phyloP scores from a whole-genome alignment of 257 asterid species.

The Scutellaria baicalensis region DNA sequence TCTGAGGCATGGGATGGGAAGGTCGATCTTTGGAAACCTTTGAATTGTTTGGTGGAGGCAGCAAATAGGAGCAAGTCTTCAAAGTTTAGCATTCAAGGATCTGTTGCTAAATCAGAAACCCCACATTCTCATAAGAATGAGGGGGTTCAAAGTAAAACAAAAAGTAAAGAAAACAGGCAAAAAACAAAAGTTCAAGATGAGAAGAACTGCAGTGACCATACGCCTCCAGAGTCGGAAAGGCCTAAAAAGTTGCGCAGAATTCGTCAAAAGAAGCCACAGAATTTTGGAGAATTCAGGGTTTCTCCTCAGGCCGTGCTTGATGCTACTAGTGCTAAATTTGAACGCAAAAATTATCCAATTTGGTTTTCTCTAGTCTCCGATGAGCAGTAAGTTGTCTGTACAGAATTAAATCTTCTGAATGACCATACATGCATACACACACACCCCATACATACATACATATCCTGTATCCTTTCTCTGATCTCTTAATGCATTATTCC shows the following conservation, averaged over 20 bases:
- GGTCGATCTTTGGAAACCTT: conserved; percentile 90
- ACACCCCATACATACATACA: too few relatives aligned
- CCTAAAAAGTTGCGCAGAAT: conserved; percentile 60
- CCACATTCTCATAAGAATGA: conserved; percentile 43
- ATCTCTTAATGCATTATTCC: conserved; percentile 25
- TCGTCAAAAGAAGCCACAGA: conserved; percentile 60
- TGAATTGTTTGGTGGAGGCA: conserved; percentile 92
- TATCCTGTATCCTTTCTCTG: conserved; percentile 17
- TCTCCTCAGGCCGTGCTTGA: conserved; percentile 74
- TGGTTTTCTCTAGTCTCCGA: conserved; percentile 90
- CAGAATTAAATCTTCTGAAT: conserved; percentile 5
- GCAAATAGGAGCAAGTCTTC: conserved; percentile 88
- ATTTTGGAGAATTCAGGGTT: conserved; percentile 48
- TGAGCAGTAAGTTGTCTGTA: conserved; percentile 54
- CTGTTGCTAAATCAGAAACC: conserved; percentile 53
- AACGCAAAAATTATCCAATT: conserved; percentile 57
- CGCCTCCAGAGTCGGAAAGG: conserved; percentile 53
- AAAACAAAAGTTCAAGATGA: conserved; percentile 60
- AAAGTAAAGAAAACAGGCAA: conserved; percentile 53
- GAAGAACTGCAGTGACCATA: conserved; percentile 38
- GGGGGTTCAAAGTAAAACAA: conserved; percentile 46
- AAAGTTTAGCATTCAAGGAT: conserved; percentile 48
- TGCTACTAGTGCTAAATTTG: conserved; percentile 43
- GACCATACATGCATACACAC: too few relatives aligned
- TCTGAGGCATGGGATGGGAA: conserved; percentile 65